Percentiles rank a stretch among this genome's conserved stretches.
phyloP scores from a whole-genome alignment of 1,284 basidiomycete genomes.

The Sporisorium exsertum region DNA sequence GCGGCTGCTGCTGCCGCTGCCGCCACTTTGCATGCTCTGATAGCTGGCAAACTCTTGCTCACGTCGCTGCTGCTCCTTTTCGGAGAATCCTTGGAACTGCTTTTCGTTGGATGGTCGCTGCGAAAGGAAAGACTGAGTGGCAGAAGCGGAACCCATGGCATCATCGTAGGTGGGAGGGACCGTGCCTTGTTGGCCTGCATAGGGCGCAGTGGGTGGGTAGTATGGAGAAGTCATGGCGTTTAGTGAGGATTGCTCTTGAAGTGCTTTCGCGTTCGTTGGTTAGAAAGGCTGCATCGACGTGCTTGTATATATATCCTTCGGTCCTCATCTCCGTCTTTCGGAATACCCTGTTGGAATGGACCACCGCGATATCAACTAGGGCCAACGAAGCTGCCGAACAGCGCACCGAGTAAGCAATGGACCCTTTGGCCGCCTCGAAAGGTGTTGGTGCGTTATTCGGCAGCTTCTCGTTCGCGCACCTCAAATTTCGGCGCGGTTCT shows the following conservation, averaged over 20 bases:
- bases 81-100: slow-evolving; percentile 1
- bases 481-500: not conserved
- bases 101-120: slow-evolving; percentile 2
- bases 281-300: not conserved
- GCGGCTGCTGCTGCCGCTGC: slow-evolving; percentile 3
- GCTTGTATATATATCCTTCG: not conserved
- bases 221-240: not conserved
- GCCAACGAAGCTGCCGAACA: slow-evolving; percentile 15
- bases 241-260: not conserved
- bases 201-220: not conserved
- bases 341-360: too few relatives aligned
- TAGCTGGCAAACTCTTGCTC: slow-evolving; percentile 11
- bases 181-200: not conserved
- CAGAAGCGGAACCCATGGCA: not conserved
- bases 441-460: not conserved
- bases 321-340: too few relatives aligned
- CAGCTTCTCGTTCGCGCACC: not conserved
- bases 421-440: not conserved
- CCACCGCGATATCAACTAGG: not conserved
- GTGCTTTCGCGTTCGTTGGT: not conserved
- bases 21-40: not conserved
- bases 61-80: slow-evolving; percentile 12
- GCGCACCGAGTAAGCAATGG: not conserved
- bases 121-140: not conserved
- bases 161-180: slow-evolving; percentile 20